Evolutionary conservation across 192 early-diverging fungal genomes (phyloP), one percentile per base, ranked within the genome.

Genomic region (Linnemannia schmuckeri): DNA sequence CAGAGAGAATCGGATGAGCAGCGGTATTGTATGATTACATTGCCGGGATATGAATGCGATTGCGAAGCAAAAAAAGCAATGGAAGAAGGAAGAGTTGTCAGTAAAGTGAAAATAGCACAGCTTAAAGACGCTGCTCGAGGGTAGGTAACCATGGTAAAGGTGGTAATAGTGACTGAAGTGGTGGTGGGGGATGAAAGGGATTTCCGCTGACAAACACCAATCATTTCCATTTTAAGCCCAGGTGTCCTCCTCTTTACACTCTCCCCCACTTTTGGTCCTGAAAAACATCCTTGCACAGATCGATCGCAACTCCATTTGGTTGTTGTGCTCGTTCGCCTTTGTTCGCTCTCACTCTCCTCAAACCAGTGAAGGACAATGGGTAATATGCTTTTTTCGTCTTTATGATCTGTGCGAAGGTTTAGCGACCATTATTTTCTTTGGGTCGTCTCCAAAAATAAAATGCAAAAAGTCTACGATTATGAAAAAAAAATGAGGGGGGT

Each of bases 151-250:
- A 52, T 22, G 49, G 17, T 52, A 52, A 6, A 52, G 13, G 61
- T 15, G 27, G 61, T 66, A 9, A 66, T 12, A 10, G 30, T 35
- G 61, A 66, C 12, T 27, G 27, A 13, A 10, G 27, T 66, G 61
- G 55, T 57, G 61, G 30, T 46, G 44, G 49, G 17, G 70, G 35
- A 41, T 70, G 35, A 6, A 70, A 22, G 30, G 20, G 20, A 38
- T 71, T 42, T 24, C 6, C 40, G 72, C 72, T 73, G 72, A 73
- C 72, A 73, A 73, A 73, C 72, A n/a, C 44, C 44, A 73, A 49
- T 73, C 44, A 8, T 15, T 18, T 46, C 42, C 20, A 24, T 27
- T 46, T 41, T 46, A 15, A 30, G 41, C 72, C 41, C 72, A 30
- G 27, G 27, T 46, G 41, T 17, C 12, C 27, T 46, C 71, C 1